These are phyloP conservation scores for Waitea zeae DNA, from an alignment of 1,284 basidiomycete genomes.

Conservation along the genomic window DNA sequence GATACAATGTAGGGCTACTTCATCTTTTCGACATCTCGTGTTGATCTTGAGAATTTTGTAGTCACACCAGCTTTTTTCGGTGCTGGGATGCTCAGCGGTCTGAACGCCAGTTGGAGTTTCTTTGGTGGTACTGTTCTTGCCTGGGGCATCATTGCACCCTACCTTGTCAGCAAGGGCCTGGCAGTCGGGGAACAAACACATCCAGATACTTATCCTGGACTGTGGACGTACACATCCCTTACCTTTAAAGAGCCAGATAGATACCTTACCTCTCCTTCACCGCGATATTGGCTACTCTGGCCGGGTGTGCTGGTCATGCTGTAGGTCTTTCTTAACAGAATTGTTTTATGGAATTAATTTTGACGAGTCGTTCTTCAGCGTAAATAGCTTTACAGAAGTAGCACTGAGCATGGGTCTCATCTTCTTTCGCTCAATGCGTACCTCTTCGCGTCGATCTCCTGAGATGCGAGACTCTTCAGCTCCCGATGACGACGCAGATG, in stretches of 20 bases:
- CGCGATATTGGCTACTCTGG: constrained; percentile 57
- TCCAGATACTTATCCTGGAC: constrained; percentile 21
- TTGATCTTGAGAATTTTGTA: constrained; percentile 14
- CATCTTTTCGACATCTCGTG: constrained; percentile 7
- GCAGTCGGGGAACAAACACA: constrained; percentile 23
- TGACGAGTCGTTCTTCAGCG: too few species aligned
- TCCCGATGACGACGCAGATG: too few species aligned
- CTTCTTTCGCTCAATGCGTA: too few species aligned
- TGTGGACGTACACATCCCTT: constrained; percentile 24
- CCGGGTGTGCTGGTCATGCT: constrained; percentile 45
- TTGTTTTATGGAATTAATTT: too few species aligned
- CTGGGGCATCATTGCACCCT: constrained; percentile 48
- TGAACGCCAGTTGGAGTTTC: constrained; percentile 53
- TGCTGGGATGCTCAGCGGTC: constrained; percentile 46
- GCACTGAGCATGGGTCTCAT: too few species aligned
- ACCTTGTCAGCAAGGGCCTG: constrained; percentile 32
- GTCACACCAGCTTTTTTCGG: constrained; percentile 49
- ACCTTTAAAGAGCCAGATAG: constrained; percentile 27
- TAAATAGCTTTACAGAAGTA: too few species aligned
- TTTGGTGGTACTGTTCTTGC: constrained; percentile 38
- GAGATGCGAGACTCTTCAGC: too few species aligned
- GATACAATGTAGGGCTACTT: constrained; percentile 11
- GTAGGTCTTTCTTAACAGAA: too few species aligned
- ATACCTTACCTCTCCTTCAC: constrained; percentile 29
- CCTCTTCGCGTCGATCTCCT: too few species aligned